Base-by-base conservation (phyloP, 352 stramenopile genomes). In the Phytophthora capsici region DNA sequence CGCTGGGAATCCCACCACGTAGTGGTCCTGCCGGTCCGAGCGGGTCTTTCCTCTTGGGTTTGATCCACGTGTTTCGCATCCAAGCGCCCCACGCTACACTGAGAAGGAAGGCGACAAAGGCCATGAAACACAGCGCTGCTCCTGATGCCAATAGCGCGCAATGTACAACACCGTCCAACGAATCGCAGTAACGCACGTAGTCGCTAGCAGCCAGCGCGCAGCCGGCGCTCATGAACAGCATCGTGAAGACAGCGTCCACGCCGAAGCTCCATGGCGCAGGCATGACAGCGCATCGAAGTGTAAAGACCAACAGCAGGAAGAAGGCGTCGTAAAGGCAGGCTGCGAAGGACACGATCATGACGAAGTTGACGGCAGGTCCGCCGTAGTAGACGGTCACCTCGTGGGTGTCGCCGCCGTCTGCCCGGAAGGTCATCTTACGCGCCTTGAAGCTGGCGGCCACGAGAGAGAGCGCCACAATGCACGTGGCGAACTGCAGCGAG, bases 191-290 rank as follows among this genome's bases (percentile, higher is more conserved):
- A 25, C 71, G 78, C 38, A 90, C 69, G 55, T 90, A 93, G 66
- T 93, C 84, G 40, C 75, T 82, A 22, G 76, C 84, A 1, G 82
- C 82, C 19, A 93, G 63, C 8, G 76, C 78, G 43, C 76, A 88
- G 23, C 76, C 84, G 10, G 73, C 75, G 58, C 84, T 90, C 53
- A 93, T 74, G 44, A 88, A 77, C 44, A 93, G 76, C 49, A 93
- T 82, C 4, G 80, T 86, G 47, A 93, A 86, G 52, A 84, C 46
- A 38, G 80, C 73, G 68, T 93, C 84, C 16, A 89, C 52, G 49
- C 45, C 57, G 45, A 90, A 73, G 50, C 55, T 77, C 45, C 74
- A 86, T n/a, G 78, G 68, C n/a, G 71, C 45, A 10, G 80, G 69
- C 36, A 87, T 67, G 12, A 41, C 59, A 22, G 76, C 70, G 43